Evolutionary conservation across 2,329 filamentous ascomycete genomes (phyloP), one percentile per base, ranked within the genome.

Genomic region (Talaromyces piceae): DNA sequence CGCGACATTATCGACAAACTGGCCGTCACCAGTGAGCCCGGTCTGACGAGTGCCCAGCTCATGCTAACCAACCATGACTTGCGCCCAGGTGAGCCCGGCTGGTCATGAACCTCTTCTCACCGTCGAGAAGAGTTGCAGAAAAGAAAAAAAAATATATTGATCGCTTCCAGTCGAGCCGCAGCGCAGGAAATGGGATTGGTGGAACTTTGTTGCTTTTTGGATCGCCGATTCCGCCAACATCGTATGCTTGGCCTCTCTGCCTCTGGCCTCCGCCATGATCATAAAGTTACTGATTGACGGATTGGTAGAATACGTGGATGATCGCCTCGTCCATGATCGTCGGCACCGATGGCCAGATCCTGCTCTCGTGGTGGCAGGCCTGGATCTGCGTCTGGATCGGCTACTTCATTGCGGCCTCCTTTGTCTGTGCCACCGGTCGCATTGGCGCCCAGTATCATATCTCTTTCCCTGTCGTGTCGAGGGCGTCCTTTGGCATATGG

Each of bases 191-290:
- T 96, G 91, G 90, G 83, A 83, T 16, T 73, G 86, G 26, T 89
- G 86, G 82, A 95, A 95, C 68, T 95, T 90, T 65, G 86, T 95
- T 37, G 87, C 82, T 12, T 93, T 93, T 65, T 91, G 88, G 88
- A 79, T 93, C 61, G 85, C 87, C 26, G 87, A 91, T 69, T 86
- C 82, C 0, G 89, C 91, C 73, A 91, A 91, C 67, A 88, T 93
- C 65, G 75, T 77, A 59, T 63, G 71, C 64, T 11, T 4, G 23
- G 6, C 4, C 5, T 13, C 33, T 11, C 5, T 43, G 6, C 4
- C 5, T 13, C 33, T 37, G 22, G 11, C n/a, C 3, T 30, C n/a
- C 39, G 37, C 43, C 33, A 51, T 49, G 39, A 26, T 5, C 23
- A 25, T 44, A 41, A 5, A 26, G 2, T 9, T 47, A 37, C 47